Conservation (phyloP, 1,284 basidiomycete genomes). For the Cutaneotrichosporon sp. region DNA sequence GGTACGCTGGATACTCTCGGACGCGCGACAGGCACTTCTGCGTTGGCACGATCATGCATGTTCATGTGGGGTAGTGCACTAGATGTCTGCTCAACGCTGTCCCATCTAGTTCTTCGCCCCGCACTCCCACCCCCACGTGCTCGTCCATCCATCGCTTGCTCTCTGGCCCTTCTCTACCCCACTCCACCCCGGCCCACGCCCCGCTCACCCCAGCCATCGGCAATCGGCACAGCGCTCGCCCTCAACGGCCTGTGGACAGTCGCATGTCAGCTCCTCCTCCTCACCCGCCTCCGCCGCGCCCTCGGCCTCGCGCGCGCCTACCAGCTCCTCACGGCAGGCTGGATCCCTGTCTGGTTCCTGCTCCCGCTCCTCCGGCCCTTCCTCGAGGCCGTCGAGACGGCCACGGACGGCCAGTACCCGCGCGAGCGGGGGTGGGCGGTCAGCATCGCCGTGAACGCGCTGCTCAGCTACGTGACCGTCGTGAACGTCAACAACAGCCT, state of each 20-base stretch:
- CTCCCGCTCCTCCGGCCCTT: conserved; percentile 35
- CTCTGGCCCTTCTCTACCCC: too few relatives aligned
- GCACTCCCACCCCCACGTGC: too few relatives aligned
- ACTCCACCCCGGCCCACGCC: too few relatives aligned
- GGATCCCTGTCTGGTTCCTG: conserved; percentile 37
- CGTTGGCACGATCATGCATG: too few relatives aligned
- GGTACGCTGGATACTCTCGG: too few relatives aligned
- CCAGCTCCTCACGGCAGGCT: conserved; percentile 35
- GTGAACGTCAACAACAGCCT: conserved; percentile 31
- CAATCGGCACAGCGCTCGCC: conserved; percentile 42
- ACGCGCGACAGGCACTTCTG: too few relatives aligned
- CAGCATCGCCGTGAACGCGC: conserved; percentile 32
- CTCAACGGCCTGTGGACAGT: conserved; percentile 45
- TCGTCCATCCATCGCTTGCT: too few relatives aligned
- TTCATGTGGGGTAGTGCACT: too few relatives aligned
- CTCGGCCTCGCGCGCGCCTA: conserved; percentile 35
- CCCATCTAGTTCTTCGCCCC: too few relatives aligned
- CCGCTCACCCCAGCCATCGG: conserved; percentile 23
- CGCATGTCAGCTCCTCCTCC: conserved; percentile 37
- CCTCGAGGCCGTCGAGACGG: conserved; percentile 28
- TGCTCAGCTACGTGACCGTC: conserved; percentile 35
- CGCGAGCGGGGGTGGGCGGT: conserved; percentile 29
- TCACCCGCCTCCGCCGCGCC: conserved; percentile 36
- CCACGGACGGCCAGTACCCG: conserved; percentile 18
- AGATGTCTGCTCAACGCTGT: too few relatives aligned